These are phyloP conservation scores for Plectosphaerella sp. DNA, from an alignment of 2,329 filamentous ascomycete genomes.

Conservation along the genomic window DNA sequence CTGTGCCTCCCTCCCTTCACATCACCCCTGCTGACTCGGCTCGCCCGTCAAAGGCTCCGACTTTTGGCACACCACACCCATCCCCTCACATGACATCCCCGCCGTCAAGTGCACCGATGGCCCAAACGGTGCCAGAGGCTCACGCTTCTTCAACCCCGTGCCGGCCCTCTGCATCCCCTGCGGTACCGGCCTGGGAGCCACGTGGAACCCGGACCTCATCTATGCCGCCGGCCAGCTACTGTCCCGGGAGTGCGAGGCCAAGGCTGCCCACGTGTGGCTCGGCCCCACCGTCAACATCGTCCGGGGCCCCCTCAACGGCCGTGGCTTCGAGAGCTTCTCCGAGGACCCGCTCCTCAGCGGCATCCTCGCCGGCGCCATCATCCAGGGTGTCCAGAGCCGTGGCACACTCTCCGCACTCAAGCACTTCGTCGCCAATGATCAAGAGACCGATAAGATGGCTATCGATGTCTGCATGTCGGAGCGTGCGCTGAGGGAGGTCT, in stretches of 20 bases:
- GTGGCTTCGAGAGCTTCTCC: conserved; percentile 61
- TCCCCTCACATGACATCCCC: neutral
- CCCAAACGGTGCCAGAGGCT: conserved; percentile 1
- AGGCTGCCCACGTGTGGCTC: conserved; percentile 54
- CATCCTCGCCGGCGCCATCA: conserved; percentile 17
- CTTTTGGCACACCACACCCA: conserved; percentile 13
- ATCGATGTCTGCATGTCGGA: conserved; percentile 43
- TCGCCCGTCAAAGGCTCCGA: conserved; percentile 41
- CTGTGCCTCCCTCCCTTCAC: neutral
- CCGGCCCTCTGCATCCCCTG: conserved; percentile 5
- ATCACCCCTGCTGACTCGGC: neutral
- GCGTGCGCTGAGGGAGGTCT: conserved; percentile 57
- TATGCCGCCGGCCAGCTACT: conserved; percentile 7
- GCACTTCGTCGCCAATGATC: conserved; percentile 38
- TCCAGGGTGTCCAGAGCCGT: conserved; percentile 24
- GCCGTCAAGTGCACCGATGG: neutral
- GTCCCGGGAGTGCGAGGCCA: conserved; percentile 22
- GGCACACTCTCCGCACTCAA: conserved; percentile 26
- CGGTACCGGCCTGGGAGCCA: conserved; percentile 26
- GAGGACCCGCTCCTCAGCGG: conserved; percentile 37
- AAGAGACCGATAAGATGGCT: conserved; percentile 43
- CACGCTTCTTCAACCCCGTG: conserved; percentile 1
- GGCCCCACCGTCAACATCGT: conserved; percentile 62
- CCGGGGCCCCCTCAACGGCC: conserved; percentile 55
- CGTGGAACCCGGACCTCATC: conserved; percentile 26